phyloP scores from a whole-genome alignment of 192 early-diverging fungal species.

The Coemansia furcata region DNA sequence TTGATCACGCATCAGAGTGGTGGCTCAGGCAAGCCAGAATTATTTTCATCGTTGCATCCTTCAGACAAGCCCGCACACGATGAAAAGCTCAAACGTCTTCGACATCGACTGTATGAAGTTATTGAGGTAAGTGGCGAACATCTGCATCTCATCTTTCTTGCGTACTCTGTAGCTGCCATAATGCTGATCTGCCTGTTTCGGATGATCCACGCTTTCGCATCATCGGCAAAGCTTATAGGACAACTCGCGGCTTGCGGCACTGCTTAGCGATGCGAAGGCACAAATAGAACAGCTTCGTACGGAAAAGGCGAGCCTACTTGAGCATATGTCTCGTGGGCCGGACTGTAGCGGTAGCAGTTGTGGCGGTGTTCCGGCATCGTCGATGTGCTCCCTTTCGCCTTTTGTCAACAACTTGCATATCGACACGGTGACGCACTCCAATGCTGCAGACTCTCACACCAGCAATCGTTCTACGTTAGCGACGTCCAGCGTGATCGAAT shows the following conservation, averaged over 20 bases:
- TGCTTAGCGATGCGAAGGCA: conserved; percentile 20
- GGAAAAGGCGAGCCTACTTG: conserved; percentile 9
- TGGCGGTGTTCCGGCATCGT: neutral
- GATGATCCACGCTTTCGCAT: neutral
- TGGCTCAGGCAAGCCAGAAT: neutral
- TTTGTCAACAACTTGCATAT: neutral
- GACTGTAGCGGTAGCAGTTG: neutral
- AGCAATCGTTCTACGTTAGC: neutral
- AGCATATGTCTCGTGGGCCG: neutral
- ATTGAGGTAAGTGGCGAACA: conserved; percentile 21
- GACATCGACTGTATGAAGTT: conserved; percentile 25
- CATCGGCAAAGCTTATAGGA: conserved; percentile 16
- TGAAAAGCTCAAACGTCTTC: conserved; percentile 16
- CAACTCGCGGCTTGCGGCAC: conserved; percentile 21
- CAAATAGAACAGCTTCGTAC: conserved; percentile 17
- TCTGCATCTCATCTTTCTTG: neutral
- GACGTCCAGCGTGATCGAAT: neutral
- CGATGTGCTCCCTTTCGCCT: neutral
- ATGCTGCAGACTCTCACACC: neutral
- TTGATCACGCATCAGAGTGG: neutral
- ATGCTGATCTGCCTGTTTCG: neutral
- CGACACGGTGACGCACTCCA: neutral
- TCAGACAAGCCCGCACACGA: neutral
- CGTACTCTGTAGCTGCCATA: neutral
- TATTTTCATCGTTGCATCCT: neutral